Evolutionary conservation across 192 early-diverging fungal genomes (phyloP).

Genomic region (Coemansia sp.): DNA sequence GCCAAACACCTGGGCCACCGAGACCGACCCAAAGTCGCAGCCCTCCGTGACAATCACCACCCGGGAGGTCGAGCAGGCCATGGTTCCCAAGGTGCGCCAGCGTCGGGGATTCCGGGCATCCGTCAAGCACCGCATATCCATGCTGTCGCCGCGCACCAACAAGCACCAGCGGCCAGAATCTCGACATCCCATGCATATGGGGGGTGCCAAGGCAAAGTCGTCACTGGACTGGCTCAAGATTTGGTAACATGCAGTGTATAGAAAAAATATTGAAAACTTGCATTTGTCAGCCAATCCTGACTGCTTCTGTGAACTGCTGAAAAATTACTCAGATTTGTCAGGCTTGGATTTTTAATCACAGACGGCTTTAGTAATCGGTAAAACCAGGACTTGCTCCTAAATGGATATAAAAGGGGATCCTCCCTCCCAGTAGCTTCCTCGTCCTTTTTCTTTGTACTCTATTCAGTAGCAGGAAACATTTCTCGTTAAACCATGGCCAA

Average conservation of each 20-base stretch:
- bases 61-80: constrained; percentile 69
- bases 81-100: constrained; percentile 45
- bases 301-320: background rate
- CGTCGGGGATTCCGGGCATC: constrained; percentile 44
- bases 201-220: constrained; percentile 44
- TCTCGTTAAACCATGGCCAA: constrained; percentile 26
- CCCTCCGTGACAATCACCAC: constrained; percentile 73
- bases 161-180: constrained; percentile 7
- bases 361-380: too few relatives aligned
- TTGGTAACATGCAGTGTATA: constrained; percentile 31
- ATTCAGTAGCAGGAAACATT: too few relatives aligned
- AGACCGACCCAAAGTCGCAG: constrained; percentile 71
- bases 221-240: constrained; percentile 54
- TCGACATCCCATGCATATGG: constrained; percentile 7
- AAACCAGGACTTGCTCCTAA: too few relatives aligned
- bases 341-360: background rate
- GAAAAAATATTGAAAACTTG: too few relatives aligned
- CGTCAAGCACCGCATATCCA: constrained; percentile 45
- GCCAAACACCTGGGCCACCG: constrained; percentile 68
- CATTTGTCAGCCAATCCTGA: constrained; percentile 3
- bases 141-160: constrained; percentile 30
- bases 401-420: too few relatives aligned
- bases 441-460: background rate
- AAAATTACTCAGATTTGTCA: background rate
- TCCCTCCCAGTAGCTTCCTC: too few relatives aligned